Percentiles rank a stretch among this genome's conserved stretches.
These are phyloP conservation scores for Eurotiales sp. DNA, from an alignment of 2,329 filamentous ascomycete genomes.

Conservation along the genomic window DNA sequence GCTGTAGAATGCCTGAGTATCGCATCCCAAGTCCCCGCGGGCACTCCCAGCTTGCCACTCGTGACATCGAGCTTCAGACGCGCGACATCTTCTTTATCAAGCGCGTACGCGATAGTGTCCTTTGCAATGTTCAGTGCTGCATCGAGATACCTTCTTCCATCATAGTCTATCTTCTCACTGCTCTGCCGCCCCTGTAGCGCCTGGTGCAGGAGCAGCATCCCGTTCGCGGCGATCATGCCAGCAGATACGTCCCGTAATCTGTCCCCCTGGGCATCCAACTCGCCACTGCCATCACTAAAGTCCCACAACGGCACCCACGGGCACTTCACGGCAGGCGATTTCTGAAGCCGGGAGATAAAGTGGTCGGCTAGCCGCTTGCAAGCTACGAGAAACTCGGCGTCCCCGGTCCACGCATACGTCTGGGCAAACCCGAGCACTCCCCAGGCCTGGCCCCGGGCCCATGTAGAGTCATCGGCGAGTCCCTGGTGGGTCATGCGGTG, in stretches of 20 bases:
- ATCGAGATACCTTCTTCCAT: slow-evolving; percentile 10
- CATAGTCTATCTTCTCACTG: background rate
- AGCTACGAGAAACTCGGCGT: slow-evolving; percentile 21
- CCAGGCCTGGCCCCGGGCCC: slow-evolving; percentile 25
- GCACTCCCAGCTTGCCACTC: background rate
- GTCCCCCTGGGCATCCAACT: slow-evolving; percentile 10
- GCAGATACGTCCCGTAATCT: slow-evolving; percentile 39
- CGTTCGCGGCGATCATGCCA: slow-evolving; percentile 42
- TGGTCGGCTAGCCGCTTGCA: slow-evolving; percentile 19
- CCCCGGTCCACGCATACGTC: slow-evolving; percentile 36
- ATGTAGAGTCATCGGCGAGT: slow-evolving; percentile 22
- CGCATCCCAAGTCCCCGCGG: slow-evolving; percentile 12
- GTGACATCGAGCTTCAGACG: background rate
- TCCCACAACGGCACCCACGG: slow-evolving; percentile 23
- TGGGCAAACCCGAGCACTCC: slow-evolving; percentile 33
- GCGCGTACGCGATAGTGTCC: slow-evolving; percentile 15
- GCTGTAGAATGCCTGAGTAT: slow-evolving; percentile 31
- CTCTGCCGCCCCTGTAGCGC: slow-evolving; percentile 11
- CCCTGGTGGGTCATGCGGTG: slow-evolving; percentile 22
- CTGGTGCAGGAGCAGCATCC: slow-evolving; percentile 28
- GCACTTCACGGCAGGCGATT: background rate
- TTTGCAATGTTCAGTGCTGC: slow-evolving; percentile 14
- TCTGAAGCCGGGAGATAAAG: slow-evolving; percentile 18
- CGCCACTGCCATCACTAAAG: slow-evolving; percentile 17
- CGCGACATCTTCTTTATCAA: slow-evolving; percentile 8